Evolutionary conservation across 169 alveolate species (phyloP).

Genomic region (Plasmodium knowlesi): DNA sequence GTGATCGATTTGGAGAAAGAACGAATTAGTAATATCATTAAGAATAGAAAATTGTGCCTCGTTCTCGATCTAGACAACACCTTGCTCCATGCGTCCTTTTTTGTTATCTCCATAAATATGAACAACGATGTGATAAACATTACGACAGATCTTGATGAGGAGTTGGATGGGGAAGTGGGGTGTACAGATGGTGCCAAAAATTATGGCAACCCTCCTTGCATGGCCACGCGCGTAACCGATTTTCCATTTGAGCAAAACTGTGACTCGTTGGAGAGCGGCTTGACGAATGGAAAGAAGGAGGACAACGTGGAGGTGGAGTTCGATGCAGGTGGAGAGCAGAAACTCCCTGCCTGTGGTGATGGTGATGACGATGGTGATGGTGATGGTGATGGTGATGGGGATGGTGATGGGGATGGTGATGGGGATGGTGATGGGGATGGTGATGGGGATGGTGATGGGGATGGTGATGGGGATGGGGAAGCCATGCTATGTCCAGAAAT

Average conservation of each 20-base stretch:
- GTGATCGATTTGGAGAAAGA: slow-evolving; percentile 79
- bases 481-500: neutral
- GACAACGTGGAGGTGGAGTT: neutral
- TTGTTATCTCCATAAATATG: slow-evolving; percentile 15
- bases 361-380: neutral
- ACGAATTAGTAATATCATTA: slow-evolving; percentile 70
- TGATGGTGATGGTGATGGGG: neutral
- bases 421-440: neutral
- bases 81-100: slow-evolving; percentile 85
- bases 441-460: neutral
- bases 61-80: slow-evolving; percentile 89
- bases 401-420: neutral
- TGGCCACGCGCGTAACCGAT: neutral
- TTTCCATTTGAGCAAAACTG: neutral
- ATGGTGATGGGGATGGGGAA: neutral
- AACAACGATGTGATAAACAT: slow-evolving; percentile 44
- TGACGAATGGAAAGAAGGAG: neutral
- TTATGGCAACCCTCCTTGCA: neutral
- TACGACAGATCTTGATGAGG: slow-evolving; percentile 54
- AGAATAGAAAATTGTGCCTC: slow-evolving; percentile 81
- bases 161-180: neutral
- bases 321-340: neutral
- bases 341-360: neutral
- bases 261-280: neutral
- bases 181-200: neutral